These are phyloP conservation scores for Tetradesmus lagerheimii DNA, from an alignment of 139 green algal species.

Conservation along the genomic window DNA sequence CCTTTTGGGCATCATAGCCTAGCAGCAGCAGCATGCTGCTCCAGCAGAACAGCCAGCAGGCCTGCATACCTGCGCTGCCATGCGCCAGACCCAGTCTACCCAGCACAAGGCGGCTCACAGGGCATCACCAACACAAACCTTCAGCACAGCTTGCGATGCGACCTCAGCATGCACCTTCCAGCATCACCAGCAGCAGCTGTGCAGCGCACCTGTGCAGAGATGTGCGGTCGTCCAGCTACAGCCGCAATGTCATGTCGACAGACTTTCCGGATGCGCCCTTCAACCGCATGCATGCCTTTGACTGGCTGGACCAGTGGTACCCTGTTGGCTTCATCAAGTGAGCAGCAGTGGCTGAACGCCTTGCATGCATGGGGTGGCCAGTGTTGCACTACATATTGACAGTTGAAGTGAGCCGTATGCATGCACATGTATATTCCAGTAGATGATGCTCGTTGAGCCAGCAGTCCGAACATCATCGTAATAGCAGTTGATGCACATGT, in stretches of 20 bases:
- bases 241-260: neutral
- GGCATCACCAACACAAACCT: neutral
- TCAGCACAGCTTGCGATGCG: no score
- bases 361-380: neutral
- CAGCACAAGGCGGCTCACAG: no score
- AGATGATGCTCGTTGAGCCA: no score
- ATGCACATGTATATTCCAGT: no score
- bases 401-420: no score
- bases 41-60: neutral
- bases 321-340: conserved; percentile 36
- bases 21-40: neutral
- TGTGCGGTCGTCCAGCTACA: neutral
- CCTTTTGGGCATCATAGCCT: no score
- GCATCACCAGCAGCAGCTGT: neutral
- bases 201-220: neutral
- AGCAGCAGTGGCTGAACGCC: neutral
- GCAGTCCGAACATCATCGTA: no score
- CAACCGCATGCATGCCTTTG: neutral
- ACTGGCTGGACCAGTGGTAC: conserved; percentile 39
- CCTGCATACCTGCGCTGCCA: neutral
- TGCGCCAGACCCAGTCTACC: neutral
- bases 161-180: neutral
- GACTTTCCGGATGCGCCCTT: neutral
- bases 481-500: no score
- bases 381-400: neutral